These are phyloP conservation scores for Biscogniauxia sp. DNA, from an alignment of 2,329 filamentous ascomycete species.

Conservation along the genomic window DNA sequence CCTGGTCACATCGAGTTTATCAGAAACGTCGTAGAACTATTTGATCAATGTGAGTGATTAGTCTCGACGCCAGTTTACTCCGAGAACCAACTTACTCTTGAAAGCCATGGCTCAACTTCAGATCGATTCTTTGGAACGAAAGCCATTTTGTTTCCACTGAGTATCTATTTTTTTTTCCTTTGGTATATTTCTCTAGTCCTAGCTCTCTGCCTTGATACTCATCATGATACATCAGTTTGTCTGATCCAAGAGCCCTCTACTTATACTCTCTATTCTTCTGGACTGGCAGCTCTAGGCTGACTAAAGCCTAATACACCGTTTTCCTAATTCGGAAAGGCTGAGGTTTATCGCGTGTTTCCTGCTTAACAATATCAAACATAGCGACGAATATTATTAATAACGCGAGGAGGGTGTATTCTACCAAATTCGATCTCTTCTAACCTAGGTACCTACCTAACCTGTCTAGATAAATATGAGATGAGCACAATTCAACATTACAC, in stretches of 20 bases:
- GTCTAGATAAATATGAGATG: too few relatives aligned
- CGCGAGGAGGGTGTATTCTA: neutral
- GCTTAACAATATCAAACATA: neutral
- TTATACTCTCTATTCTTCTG: conserved; percentile 7
- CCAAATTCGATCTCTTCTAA: neutral
- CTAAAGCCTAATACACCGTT: conserved; percentile 17
- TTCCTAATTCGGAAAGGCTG: conserved; percentile 20
- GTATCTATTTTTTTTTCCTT: neutral
- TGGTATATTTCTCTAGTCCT: neutral
- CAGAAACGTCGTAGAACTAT: conserved; percentile 19
- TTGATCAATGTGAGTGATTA: neutral
- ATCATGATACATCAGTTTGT: neutral
- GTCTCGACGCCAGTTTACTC: neutral
- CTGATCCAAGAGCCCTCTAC: conserved; percentile 1
- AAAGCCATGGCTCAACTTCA: conserved; percentile 19
- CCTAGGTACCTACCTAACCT: neutral
- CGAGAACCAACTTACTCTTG: conserved; percentile 10
- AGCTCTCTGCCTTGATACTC: neutral
- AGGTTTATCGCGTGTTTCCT: neutral
- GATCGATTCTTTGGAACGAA: conserved; percentile 19
- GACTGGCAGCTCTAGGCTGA: conserved; percentile 10
- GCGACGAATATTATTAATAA: neutral
- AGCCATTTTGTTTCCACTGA: too few relatives aligned
- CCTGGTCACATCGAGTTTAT: conserved; percentile 18
- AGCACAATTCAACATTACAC: too few relatives aligned